Conservation (phyloP, 306 rosid genomes). For the Vigna trinervia region DNA sequence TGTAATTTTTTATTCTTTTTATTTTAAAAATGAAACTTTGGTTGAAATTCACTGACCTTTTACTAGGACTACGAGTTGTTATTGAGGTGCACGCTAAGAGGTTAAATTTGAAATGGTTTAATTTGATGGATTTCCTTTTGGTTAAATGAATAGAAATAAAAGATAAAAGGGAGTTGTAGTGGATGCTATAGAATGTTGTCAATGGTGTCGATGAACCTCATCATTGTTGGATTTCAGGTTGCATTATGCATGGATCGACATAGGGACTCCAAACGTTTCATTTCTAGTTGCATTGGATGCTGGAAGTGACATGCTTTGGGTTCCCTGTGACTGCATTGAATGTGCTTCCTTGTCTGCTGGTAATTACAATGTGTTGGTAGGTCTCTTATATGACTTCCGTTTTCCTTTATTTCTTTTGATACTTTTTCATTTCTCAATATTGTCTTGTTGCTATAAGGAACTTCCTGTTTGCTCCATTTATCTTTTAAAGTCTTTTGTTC, state of each 20-base stretch:
- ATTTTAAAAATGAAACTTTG: not conserved
- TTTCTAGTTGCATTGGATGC: constrained; percentile 95
- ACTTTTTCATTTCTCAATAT: constrained; percentile 19
- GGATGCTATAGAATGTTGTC: constrained; percentile 35
- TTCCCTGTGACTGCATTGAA: constrained; percentile 85
- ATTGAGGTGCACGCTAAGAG: not conserved
- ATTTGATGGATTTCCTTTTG: not conserved
- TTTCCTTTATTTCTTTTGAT: constrained; percentile 9
- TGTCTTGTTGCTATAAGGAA: not conserved
- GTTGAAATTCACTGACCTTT: not conserved
- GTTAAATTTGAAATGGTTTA: constrained; percentile 24
- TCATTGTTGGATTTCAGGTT: constrained; percentile 61
- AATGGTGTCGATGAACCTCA: constrained; percentile 8
- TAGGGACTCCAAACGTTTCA: constrained; percentile 85
- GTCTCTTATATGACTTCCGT: constrained; percentile 30
- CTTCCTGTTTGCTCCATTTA: constrained; percentile 15
- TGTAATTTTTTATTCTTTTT: not conserved
- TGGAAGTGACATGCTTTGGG: constrained; percentile 91
- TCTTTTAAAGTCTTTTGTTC: not conserved
- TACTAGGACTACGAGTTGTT: not conserved
- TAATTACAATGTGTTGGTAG: constrained; percentile 70
- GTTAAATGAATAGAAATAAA: constrained; percentile 34
- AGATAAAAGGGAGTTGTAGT: not conserved
- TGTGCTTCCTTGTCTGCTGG: constrained; percentile 84
- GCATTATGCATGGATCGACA: constrained; percentile 89